Percentiles rank a stretch among this genome's conserved stretches.
Conservation (phyloP, 2,329 filamentous ascomycete species). For the Colletotrichum sp. region DNA sequence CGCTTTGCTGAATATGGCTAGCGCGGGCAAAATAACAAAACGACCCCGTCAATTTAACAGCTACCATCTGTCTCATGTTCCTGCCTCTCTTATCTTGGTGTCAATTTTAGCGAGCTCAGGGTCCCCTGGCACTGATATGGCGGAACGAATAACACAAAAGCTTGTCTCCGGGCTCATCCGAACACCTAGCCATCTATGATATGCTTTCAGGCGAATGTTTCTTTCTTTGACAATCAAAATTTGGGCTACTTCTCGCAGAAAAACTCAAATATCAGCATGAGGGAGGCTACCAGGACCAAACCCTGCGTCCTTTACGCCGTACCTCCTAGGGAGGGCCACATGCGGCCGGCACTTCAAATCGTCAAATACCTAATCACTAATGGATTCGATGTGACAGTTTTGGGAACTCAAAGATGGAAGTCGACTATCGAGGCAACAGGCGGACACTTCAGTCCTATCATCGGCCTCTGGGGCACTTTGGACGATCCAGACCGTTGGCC, state of each 20-base stretch:
- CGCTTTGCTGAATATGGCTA: too few relatives aligned
- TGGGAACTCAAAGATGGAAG: not conserved
- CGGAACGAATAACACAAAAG: not conserved
- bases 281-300: not conserved
- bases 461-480: conserved; percentile 1
- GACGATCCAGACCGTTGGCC: conserved; percentile 5
- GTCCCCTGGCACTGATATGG: not conserved
- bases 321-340: conserved; percentile 1
- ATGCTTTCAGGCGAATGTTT: not conserved
- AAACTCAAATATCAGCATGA: not conserved
- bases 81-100: not conserved
- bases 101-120: not conserved
- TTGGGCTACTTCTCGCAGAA: not conserved
- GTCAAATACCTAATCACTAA: not conserved
- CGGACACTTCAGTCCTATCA: not conserved
- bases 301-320: not conserved
- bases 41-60: too few relatives aligned
- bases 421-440: not conserved
- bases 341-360: conserved; percentile 10
- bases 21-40: too few relatives aligned
- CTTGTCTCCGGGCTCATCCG: not conserved
- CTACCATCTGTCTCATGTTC: not conserved
- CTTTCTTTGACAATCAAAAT: not conserved
- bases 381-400: not conserved
- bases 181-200: not conserved